phyloP scores from a whole-genome alignment of 345 rosid species.

The Alliaria petiolata region DNA sequence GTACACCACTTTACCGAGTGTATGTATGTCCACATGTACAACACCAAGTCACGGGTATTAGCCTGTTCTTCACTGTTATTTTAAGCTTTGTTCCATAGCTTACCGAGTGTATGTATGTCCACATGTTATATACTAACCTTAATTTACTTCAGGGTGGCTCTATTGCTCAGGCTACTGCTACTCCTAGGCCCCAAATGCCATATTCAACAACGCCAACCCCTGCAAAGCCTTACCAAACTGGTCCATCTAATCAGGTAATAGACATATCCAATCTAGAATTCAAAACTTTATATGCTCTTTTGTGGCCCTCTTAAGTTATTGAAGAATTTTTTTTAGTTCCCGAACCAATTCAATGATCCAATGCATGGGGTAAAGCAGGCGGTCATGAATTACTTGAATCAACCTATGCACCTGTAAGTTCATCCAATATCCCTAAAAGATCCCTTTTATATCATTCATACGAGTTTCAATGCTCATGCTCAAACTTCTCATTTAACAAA shows the following conservation, averaged over 20 bases:
- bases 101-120: no score
- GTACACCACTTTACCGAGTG: slow-evolving; percentile 82
- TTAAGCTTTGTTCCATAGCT: not conserved
- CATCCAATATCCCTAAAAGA: slow-evolving; percentile 5
- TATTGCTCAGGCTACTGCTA: slow-evolving; percentile 12
- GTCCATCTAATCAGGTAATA: slow-evolving; percentile 55
- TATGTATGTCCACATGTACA: slow-evolving; percentile 74
- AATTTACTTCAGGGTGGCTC: slow-evolving; percentile 39
- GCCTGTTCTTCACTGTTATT: not conserved
- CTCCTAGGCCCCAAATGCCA: slow-evolving; percentile 52
- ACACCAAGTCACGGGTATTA: slow-evolving; percentile 73
- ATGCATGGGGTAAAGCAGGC: slow-evolving; percentile 39
- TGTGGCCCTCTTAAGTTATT: not conserved
- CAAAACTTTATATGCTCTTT: not conserved
- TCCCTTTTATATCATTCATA: not conserved
- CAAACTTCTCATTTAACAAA: not conserved
- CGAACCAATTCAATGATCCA: slow-evolving; percentile 39
- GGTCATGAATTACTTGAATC: slow-evolving; percentile 54
- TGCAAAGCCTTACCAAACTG: slow-evolving; percentile 44
- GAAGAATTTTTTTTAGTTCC: slow-evolving; percentile 35
- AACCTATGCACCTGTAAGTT: slow-evolving; percentile 67
- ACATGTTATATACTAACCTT: slow-evolving; percentile 17
- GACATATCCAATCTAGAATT: not conserved
- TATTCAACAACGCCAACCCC: slow-evolving; percentile 43
- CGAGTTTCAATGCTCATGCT: not conserved